A percentile compares a stretch with the other conserved stretches of the same genome.
These are phyloP conservation scores for Botryobasidium botryosum DNA, from an alignment of 768 basidiomycete genomes.

Conservation along the genomic window DNA sequence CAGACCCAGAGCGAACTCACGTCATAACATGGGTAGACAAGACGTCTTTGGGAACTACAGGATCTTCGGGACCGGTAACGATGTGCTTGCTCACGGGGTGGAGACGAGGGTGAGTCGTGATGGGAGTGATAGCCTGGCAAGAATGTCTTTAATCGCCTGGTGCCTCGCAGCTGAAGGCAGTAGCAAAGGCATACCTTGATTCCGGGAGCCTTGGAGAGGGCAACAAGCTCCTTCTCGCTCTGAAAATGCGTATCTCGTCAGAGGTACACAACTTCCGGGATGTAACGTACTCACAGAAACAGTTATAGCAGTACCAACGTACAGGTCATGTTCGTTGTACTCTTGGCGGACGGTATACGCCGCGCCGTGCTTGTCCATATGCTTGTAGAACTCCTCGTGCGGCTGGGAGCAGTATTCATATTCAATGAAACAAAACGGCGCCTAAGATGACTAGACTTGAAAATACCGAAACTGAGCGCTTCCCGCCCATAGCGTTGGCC, in stretches of 20 bases:
- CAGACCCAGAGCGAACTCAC: neutral
- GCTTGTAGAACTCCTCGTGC: constrained; percentile 4
- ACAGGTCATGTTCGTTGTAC: neutral
- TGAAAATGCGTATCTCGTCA: neutral
- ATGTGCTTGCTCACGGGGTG: neutral
- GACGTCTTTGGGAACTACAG: neutral
- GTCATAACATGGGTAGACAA: constrained; percentile 4
- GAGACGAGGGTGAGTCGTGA: neutral
- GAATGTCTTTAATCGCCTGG: too few relatives aligned
- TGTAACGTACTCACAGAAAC: neutral
- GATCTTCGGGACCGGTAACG: neutral
- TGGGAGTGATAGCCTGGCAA: constrained; percentile 1
- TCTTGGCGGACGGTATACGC: neutral
- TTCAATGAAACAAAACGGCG: too few relatives aligned
- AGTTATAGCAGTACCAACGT: neutral
- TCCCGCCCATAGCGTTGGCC: too few relatives aligned
- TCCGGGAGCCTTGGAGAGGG: neutral
- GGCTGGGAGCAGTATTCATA: too few relatives aligned
- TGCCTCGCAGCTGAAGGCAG: too few relatives aligned
- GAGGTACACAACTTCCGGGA: neutral
- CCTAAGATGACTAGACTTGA: too few relatives aligned
- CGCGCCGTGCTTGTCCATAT: constrained; percentile 1
- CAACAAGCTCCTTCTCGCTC: neutral
- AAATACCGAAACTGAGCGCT: too few relatives aligned
- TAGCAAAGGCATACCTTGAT: too few relatives aligned